Conservation (phyloP, 1,284 basidiomycete species). For the Cutaneotrichosporon cyanovorans region DNA sequence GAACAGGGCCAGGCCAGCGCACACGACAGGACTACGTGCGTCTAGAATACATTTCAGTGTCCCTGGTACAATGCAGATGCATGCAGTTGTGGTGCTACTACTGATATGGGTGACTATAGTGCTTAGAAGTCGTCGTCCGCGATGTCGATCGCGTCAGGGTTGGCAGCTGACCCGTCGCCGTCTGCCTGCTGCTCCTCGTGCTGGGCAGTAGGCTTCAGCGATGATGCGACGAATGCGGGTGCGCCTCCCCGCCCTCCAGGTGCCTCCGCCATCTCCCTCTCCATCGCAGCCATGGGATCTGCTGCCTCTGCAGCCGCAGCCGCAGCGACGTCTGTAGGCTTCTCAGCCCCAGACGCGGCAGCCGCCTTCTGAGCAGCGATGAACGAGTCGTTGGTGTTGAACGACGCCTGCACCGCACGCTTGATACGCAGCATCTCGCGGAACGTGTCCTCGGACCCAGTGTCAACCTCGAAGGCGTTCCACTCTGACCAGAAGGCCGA, state of each 20-base stretch:
- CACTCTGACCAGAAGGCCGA: conserved; percentile 93
- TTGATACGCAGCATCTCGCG: conserved; percentile 98
- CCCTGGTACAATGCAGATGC: background rate
- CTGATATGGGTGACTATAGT: too few species aligned
- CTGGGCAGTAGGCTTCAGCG: conserved; percentile 25
- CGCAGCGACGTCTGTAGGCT: conserved; percentile 31
- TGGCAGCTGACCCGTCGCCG: conserved; percentile 25
- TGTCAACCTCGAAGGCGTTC: conserved; percentile 94
- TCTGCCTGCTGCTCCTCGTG: conserved; percentile 24
- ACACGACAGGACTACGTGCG: too few species aligned
- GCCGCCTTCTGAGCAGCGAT: conserved; percentile 76
- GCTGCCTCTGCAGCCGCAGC: conserved; percentile 43
- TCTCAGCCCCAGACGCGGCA: conserved; percentile 46
- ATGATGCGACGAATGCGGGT: conserved; percentile 62
- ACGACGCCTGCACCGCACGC: conserved; percentile 93
- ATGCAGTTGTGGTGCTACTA: conserved; percentile 1
- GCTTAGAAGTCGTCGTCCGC: conserved; percentile 41
- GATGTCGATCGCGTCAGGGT: conserved; percentile 45
- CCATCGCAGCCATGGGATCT: conserved; percentile 54
- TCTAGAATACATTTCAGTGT: too few species aligned
- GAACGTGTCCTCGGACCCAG: conserved; percentile 97
- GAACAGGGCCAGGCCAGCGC: too few species aligned
- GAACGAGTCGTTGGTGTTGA: conserved; percentile 86
- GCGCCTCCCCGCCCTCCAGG: conserved; percentile 34
- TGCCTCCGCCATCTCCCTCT: conserved; percentile 52